Base-by-base conservation (phyloP, 805 yeast genomes). In the Suhomyces pyralidae region DNA sequence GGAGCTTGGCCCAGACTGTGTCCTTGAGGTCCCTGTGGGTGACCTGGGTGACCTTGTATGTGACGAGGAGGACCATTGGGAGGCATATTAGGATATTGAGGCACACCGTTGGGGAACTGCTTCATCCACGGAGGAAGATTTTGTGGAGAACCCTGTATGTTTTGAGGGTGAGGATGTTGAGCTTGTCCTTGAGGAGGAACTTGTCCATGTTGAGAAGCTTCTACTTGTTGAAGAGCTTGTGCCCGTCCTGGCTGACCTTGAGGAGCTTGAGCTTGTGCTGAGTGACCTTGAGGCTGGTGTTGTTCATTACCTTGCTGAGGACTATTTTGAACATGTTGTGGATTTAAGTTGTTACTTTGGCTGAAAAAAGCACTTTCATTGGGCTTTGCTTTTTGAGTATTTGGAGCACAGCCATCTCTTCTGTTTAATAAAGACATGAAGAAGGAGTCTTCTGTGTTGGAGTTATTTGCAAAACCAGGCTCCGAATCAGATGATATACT, bases 351-450 rank as follows among this genome's bases (percentile, higher is more conserved):
- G 5, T 36, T 28, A 3, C 5, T 28, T 28, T 28, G 32, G 14
- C 32, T 28, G 32, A 28, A 28, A 10, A 12, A 15, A 32, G 47
- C 45, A 17, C 36, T 40, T 32, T 26, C 30, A 36, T 20, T 22
- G 7, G 50, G 25, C 4, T 42, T 8, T n/a, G 32, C 24, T 14
- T 24, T 47, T 14, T 25, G 42, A 24, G 48, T 9, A 14, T n/a
- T n/a, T n/a, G 49, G 52, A 22, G 43, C 45, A 19, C 49, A 51
- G 5, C 22, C 42, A n/a, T 64, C 61, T 10, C 67, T 61, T 54
- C 76, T 78, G 40, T 73, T 69, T 56, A 81, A 62, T 51, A 81
- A 64, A 5, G 83, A 74, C 67, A 76, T 70, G 59, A 81, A 61
- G 55, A 81, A 81, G 14, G 73, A 62, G 53, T 79, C 81, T 56